phyloP scores from a whole-genome alignment of 257 asterid species.

The Nicotiana paniculata region DNA sequence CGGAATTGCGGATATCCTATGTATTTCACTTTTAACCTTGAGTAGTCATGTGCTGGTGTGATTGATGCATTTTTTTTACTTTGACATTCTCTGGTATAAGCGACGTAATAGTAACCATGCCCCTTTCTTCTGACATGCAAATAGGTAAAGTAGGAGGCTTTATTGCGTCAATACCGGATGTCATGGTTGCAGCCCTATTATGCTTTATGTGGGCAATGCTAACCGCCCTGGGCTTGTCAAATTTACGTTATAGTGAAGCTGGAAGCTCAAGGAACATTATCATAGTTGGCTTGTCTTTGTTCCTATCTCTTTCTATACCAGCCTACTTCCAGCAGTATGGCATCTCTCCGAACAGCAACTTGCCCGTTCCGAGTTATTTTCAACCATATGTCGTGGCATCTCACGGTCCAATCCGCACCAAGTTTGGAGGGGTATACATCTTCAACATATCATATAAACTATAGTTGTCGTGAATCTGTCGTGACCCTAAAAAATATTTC shows the following conservation, averaged over 20 bases:
- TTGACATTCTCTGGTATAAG: too few species aligned
- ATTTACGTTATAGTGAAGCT: conserved; percentile 88
- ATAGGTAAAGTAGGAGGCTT: conserved; percentile 98
- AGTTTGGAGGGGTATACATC: conserved; percentile 58
- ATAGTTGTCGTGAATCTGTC: background rate
- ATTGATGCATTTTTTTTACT: background rate
- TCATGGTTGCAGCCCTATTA: conserved; percentile 89
- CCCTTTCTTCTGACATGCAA: background rate
- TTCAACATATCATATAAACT: background rate
- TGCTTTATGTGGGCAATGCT: conserved; percentile 99
- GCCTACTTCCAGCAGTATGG: conserved; percentile 95
- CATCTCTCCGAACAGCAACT: conserved; percentile 64
- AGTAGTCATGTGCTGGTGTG: background rate
- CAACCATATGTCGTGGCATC: conserved; percentile 86
- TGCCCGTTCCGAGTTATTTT: conserved; percentile 73
- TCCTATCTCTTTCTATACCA: conserved; percentile 78
- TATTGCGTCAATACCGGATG: conserved; percentile 92
- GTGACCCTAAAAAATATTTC: background rate
- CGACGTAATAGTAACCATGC: background rate
- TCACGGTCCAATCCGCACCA: conserved; percentile 84
- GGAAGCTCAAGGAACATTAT: conserved; percentile 98
- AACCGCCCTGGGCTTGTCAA: conserved; percentile 86
- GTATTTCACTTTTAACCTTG: background rate
- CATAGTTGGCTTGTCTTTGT: conserved; percentile 82
- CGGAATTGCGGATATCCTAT: background rate